phyloP scores from a whole-genome alignment of 306 rosid species.

The Corylus americana region DNA sequence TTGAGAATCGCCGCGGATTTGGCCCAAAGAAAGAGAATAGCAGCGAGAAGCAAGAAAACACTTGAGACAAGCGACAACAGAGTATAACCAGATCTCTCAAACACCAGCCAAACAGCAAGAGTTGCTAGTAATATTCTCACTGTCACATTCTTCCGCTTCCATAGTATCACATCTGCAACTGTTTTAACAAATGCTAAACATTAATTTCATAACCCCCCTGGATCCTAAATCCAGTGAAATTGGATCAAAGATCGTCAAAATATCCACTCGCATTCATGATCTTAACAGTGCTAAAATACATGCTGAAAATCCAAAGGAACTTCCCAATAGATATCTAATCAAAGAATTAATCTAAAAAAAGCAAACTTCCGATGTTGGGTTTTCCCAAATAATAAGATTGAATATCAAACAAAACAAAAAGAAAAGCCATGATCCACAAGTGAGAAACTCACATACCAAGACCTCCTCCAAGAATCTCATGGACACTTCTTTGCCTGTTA shows the following conservation, averaged over 20 bases:
- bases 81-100: conserved; percentile 94
- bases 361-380: neutral
- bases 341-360: neutral
- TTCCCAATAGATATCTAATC: neutral
- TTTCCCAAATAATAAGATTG: neutral
- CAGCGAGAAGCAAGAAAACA: conserved; percentile 85
- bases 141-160: conserved; percentile 77
- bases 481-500: conserved; percentile 62
- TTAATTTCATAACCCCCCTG: conserved; percentile 15
- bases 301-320: neutral
- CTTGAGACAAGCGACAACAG: conserved; percentile 78
- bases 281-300: neutral
- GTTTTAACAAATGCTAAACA: conserved; percentile 33
- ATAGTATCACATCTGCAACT: conserved; percentile 91
- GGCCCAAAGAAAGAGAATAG: conserved; percentile 93
- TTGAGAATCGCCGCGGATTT: conserved; percentile 95
- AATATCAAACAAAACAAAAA: neutral
- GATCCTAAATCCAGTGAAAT: conserved; percentile 9
- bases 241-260: neutral
- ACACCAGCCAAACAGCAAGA: conserved; percentile 78
- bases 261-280: neutral
- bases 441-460: conserved; percentile 48
- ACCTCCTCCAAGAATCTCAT: conserved; percentile 83
- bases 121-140: conserved; percentile 59
- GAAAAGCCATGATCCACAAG: conserved; percentile 8